Conservation (phyloP, 2,329 filamentous ascomycete species). For the Verticillium longisporum region DNA sequence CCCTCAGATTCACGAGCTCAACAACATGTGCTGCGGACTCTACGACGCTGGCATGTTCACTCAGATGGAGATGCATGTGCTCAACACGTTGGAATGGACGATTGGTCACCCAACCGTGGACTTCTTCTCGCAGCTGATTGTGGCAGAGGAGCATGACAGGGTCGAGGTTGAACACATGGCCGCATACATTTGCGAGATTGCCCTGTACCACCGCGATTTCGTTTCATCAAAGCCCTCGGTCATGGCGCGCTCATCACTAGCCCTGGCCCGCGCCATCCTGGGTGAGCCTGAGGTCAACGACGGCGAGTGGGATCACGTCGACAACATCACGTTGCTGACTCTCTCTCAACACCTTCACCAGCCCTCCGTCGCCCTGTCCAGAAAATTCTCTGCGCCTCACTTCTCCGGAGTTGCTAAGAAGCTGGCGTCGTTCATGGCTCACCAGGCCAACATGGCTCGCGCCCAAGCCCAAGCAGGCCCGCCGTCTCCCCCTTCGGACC, state of each 20-base stretch:
- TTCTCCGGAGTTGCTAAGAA: slow-evolving; percentile 47
- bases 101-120: slow-evolving; percentile 95
- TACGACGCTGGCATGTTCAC: slow-evolving; percentile 99
- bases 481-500: slow-evolving; percentile 53
- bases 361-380: slow-evolving; percentile 49
- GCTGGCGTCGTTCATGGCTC: slow-evolving; percentile 52
- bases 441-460: slow-evolving; percentile 50
- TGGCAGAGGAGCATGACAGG: slow-evolving; percentile 72
- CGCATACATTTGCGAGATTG: slow-evolving; percentile 89
- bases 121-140: slow-evolving; percentile 82
- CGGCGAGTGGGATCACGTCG: slow-evolving; percentile 68
- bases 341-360: slow-evolving; percentile 54
- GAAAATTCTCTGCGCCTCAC: slow-evolving; percentile 51
- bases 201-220: slow-evolving; percentile 94
- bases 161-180: slow-evolving; percentile 91
- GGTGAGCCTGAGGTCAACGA: slow-evolving; percentile 70
- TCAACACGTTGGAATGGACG: slow-evolving; percentile 94
- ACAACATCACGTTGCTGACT: slow-evolving; percentile 58
- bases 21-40: slow-evolving; percentile 97
- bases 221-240: slow-evolving; percentile 87
- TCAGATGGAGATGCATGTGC: slow-evolving; percentile 99
- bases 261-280: slow-evolving; percentile 80
- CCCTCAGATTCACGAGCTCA: slow-evolving; percentile 93
- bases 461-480: slow-evolving; percentile 37
- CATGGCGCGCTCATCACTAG: slow-evolving; percentile 81